Conservation (phyloP, 495 filamentous ascomycete genomes). For the Cairneyella variabilis region DNA sequence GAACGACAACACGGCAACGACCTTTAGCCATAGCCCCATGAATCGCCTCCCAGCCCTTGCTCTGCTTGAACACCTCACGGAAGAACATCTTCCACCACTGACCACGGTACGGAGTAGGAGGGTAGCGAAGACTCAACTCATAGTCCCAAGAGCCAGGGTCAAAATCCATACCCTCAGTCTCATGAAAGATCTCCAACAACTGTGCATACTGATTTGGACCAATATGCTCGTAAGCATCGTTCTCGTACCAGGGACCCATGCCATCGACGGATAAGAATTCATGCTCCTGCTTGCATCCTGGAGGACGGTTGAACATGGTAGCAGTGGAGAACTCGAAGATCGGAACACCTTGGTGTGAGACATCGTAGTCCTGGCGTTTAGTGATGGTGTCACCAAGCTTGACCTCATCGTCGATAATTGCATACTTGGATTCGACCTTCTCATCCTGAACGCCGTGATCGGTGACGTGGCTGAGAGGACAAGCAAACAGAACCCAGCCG, state of each 20-base stretch:
- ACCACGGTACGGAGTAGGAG: neutral
- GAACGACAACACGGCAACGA: conserved; percentile 1
- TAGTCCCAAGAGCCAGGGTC: too few relatives aligned
- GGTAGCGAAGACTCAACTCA: too few relatives aligned
- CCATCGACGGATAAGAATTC: conserved; percentile 3
- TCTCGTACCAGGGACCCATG: neutral
- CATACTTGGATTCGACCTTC: neutral
- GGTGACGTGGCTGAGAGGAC: conserved; percentile 13
- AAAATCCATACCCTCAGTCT: neutral
- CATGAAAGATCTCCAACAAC: neutral
- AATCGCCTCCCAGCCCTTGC: neutral
- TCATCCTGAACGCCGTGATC: neutral
- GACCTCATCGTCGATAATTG: neutral
- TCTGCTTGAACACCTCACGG: neutral
- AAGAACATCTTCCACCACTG: neutral
- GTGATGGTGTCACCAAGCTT: neutral
- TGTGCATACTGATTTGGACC: neutral
- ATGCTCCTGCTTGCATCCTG: neutral
- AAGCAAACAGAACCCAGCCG: conserved; percentile 22
- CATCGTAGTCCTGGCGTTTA: conserved; percentile 19
- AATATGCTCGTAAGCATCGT: neutral
- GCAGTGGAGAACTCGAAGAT: conserved; percentile 17
- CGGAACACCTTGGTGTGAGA: conserved; percentile 15
- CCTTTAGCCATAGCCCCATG: neutral
- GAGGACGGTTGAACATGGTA: neutral